These are phyloP conservation scores for Decorospora gaudefroyi DNA, from an alignment of 2,329 filamentous ascomycete genomes.

Conservation along the genomic window DNA sequence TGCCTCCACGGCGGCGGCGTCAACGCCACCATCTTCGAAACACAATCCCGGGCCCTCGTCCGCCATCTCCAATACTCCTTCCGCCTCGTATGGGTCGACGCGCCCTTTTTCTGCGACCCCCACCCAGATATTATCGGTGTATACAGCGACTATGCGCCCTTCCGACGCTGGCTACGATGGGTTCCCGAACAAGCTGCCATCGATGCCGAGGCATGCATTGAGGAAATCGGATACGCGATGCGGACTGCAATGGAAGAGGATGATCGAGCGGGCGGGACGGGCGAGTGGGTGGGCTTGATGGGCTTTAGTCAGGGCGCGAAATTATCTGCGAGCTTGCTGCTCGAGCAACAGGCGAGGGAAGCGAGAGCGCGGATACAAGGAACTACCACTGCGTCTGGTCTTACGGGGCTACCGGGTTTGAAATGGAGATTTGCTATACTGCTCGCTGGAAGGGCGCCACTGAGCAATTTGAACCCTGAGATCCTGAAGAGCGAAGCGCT, in stretches of 20 bases:
- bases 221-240: slow-evolving; percentile 54
- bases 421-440: slow-evolving; percentile 65
- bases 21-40: slow-evolving; percentile 69
- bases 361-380: slow-evolving; percentile 36
- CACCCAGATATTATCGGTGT: slow-evolving; percentile 67
- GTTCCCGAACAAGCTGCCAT: slow-evolving; percentile 60
- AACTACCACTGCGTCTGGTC: slow-evolving; percentile 24
- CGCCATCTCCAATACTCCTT: slow-evolving; percentile 61
- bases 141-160: slow-evolving; percentile 69
- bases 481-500: slow-evolving; percentile 45
- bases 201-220: slow-evolving; percentile 55
- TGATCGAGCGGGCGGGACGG: slow-evolving; percentile 46
- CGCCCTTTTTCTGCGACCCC: slow-evolving; percentile 65
- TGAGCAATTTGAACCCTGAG: slow-evolving; percentile 58
- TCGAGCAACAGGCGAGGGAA: slow-evolving; percentile 63
- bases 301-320: slow-evolving; percentile 59
- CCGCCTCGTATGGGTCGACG: slow-evolving; percentile 73
- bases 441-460: slow-evolving; percentile 64
- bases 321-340: slow-evolving; percentile 52
- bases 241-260: slow-evolving; percentile 54
- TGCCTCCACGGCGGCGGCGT: slow-evolving; percentile 82
- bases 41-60: slow-evolving; percentile 66
- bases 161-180: slow-evolving; percentile 67
- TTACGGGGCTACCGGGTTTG: slow-evolving; percentile 32
- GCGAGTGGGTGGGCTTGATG: slow-evolving; percentile 57